phyloP scores from a whole-genome alignment of 495 filamentous ascomycete genomes.

The Gamarada debralockiae region DNA sequence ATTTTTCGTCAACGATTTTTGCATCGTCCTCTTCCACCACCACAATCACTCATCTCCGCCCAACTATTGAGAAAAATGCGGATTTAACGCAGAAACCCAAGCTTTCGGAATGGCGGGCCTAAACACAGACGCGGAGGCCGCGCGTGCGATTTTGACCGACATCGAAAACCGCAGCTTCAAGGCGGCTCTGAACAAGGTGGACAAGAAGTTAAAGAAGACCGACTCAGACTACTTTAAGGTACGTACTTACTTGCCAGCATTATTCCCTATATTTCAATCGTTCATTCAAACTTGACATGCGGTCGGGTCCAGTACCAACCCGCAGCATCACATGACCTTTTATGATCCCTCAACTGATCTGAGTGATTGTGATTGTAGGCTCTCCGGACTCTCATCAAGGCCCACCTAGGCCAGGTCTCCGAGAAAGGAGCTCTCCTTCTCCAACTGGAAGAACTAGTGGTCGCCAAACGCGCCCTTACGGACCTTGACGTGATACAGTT shows the following conservation, averaged over 20 bases:
- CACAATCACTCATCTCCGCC: too few species aligned
- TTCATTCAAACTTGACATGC: too few species aligned
- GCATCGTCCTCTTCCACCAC: too few species aligned
- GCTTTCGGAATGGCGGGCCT: too few species aligned
- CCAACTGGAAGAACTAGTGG: conserved; percentile 26
- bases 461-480: conserved; percentile 15
- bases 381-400: conserved; percentile 21
- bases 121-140: conserved; percentile 25
- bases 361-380: conserved; percentile 17
- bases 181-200: conserved; percentile 54
- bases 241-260: too few species aligned
- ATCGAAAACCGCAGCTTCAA: conserved; percentile 55
- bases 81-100: too few species aligned
- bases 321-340: conserved; percentile 20
- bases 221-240: conserved; percentile 39
- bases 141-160: conserved; percentile 52
- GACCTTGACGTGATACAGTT: conserved; percentile 21
- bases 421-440: conserved; percentile 49
- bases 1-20: too few species aligned
- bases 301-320: too few species aligned
- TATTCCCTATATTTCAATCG: too few species aligned
- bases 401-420: conserved; percentile 7
- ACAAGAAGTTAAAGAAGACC: conserved; percentile 53
- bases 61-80: too few species aligned
- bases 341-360: background rate